These are phyloP conservation scores for Talaromyces sp. DNA, from an alignment of 2,329 filamentous ascomycete species.

Conservation along the genomic window DNA sequence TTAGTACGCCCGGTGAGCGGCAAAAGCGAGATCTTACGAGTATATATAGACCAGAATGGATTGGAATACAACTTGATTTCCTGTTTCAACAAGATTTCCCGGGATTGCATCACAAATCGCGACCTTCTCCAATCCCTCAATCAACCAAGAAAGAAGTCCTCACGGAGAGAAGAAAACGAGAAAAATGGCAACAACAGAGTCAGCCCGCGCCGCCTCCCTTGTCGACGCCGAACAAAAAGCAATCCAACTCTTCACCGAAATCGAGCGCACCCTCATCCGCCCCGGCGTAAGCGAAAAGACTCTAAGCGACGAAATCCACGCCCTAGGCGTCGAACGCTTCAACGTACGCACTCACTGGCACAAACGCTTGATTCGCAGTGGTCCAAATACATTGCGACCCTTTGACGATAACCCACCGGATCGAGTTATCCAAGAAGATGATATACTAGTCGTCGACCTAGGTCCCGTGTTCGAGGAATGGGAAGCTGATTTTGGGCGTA, in stretches of 20 bases:
- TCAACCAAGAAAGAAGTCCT: background rate
- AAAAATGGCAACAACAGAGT: constrained; percentile 19
- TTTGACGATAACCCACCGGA: constrained; percentile 53
- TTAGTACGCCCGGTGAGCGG: too few species aligned
- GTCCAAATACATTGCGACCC: constrained; percentile 51
- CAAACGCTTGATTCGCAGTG: constrained; percentile 52
- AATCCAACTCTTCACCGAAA: constrained; percentile 48
- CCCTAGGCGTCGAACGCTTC: constrained; percentile 45
- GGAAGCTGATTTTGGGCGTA: constrained; percentile 57
- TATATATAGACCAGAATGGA: background rate
- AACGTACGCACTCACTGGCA: constrained; percentile 54
- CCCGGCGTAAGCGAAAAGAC: constrained; percentile 51
- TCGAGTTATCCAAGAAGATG: constrained; percentile 48
- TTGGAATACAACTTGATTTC: background rate
- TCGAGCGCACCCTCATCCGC: constrained; percentile 47
- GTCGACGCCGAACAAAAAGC: constrained; percentile 51
- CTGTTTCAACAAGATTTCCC: background rate
- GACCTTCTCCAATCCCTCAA: background rate
- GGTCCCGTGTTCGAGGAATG: constrained; percentile 55
- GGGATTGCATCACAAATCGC: background rate
- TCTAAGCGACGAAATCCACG: constrained; percentile 50
- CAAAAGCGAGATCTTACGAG: background rate
- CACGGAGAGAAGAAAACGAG: background rate
- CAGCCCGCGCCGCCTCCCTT: constrained; percentile 39
- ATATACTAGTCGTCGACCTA: constrained; percentile 54